phyloP scores from a whole-genome alignment of 2,329 filamentous ascomycete genomes.

The Trichoderma pleuroti region DNA sequence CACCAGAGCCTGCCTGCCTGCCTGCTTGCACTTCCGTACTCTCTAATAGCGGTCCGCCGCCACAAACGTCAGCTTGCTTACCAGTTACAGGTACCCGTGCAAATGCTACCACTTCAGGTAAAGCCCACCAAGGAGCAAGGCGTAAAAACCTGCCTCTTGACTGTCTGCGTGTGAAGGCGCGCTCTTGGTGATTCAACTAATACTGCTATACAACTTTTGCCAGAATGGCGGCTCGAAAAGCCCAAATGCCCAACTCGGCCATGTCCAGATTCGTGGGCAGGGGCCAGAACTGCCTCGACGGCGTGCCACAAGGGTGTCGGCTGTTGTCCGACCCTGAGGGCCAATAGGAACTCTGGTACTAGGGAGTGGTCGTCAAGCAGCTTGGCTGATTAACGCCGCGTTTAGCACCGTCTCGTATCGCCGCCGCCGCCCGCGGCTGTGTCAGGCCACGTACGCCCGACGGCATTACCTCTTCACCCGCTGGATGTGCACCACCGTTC shows the following conservation, averaged over 20 bases:
- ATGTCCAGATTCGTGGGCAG: neutral
- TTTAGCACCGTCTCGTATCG: slow-evolving; percentile 21
- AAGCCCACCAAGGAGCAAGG: neutral
- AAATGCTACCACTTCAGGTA: neutral
- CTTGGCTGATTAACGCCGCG: slow-evolving; percentile 18
- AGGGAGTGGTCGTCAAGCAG: slow-evolving; percentile 1
- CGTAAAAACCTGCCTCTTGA: neutral
- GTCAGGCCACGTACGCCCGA: slow-evolving; percentile 21
- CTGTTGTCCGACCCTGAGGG: slow-evolving; percentile 5
- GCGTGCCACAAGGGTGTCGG: slow-evolving; percentile 4
- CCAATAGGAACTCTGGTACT: slow-evolving; percentile 14
- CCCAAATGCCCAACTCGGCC: neutral
- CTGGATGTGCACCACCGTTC: slow-evolving; percentile 2
- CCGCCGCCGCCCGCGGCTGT: slow-evolving; percentile 22
- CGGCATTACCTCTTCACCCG: slow-evolving; percentile 7
- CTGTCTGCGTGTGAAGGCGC: neutral
- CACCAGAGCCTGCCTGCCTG: neutral
- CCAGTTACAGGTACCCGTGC: neutral
- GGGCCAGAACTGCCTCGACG: neutral
- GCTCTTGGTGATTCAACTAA: neutral
- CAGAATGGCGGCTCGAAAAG: neutral
- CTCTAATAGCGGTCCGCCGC: neutral
- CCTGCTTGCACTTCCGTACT: neutral
- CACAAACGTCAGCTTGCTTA: neutral
- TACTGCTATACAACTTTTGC: neutral